phyloP scores from a whole-genome alignment of 73 alveolate species.

The Tetrahymena elliotti region DNA sequence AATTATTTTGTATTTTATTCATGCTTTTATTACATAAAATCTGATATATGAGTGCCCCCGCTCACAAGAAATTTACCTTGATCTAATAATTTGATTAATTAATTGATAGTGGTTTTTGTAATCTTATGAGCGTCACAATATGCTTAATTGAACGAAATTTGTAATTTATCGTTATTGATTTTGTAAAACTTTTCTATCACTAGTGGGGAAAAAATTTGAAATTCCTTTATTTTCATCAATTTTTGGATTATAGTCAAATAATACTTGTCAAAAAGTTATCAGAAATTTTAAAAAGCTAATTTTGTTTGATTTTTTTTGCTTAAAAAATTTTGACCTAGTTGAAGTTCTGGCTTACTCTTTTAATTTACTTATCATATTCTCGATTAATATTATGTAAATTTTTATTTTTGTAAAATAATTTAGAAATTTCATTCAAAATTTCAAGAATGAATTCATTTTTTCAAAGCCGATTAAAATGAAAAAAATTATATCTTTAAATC shows the following conservation, averaged over 20 bases:
- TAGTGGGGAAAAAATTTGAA: background rate
- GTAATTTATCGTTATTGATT: background rate
- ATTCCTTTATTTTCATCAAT: background rate
- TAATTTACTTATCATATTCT: too few relatives aligned
- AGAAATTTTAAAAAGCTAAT: background rate
- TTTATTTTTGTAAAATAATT: too few relatives aligned
- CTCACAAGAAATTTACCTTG: background rate
- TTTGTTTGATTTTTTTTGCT: background rate
- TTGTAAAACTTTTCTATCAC: background rate
- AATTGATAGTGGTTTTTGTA: background rate
- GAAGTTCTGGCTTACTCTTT: too few relatives aligned
- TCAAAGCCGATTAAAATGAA: too few relatives aligned
- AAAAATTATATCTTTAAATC: too few relatives aligned
- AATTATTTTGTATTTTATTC: background rate
- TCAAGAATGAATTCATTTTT: too few relatives aligned
- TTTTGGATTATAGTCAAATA: background rate
- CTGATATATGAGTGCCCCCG: background rate
- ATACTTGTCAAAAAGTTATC: too few relatives aligned
- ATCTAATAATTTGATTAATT: background rate
- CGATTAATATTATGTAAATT: too few relatives aligned
- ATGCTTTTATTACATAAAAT: background rate
- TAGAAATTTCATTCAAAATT: too few relatives aligned
- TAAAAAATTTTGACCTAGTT: too few relatives aligned
- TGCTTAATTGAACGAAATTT: background rate
- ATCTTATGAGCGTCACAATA: background rate